Conservation (phyloP, 2,329 filamentous ascomycete genomes). For the Paradendryphiella salina region DNA sequence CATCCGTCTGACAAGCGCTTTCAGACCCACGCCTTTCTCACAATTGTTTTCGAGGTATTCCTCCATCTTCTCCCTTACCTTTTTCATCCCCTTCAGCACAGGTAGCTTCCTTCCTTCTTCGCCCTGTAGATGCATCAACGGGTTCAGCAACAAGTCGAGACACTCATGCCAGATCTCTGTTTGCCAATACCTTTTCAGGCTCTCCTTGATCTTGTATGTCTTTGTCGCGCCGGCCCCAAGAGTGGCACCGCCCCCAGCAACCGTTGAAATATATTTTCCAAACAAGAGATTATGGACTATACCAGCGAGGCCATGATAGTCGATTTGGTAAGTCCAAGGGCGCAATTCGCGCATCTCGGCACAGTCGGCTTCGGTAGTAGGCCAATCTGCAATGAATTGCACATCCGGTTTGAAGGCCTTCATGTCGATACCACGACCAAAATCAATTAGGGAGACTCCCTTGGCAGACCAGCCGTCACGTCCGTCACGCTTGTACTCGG, state of each 20-base stretch:
- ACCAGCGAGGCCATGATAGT: conserved; percentile 90
- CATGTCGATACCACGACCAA: conserved; percentile 94
- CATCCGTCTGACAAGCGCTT: conserved; percentile 62
- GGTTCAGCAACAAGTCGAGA: conserved; percentile 87
- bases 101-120: conserved; percentile 74
- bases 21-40: conserved; percentile 71
- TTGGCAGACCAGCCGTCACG: conserved; percentile 76
- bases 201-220: conserved; percentile 79
- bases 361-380: conserved; percentile 83
- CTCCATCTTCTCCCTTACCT: conserved; percentile 79
- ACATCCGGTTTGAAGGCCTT: conserved; percentile 74
- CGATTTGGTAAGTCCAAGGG: conserved; percentile 97
- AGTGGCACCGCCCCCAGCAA: conserved; percentile 54
- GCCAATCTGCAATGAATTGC: conserved; percentile 95
- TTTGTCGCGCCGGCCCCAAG: conserved; percentile 63
- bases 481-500: conserved; percentile 74
- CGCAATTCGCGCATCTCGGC: conserved; percentile 92
- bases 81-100: conserved; percentile 69
- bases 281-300: conserved; percentile 88
- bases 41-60: conserved; percentile 76
- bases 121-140: conserved; percentile 63
- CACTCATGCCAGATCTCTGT: conserved; percentile 82
- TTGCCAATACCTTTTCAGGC: conserved; percentile 95
- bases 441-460: conserved; percentile 88
- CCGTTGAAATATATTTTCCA: conserved; percentile 89